A percentile compares a stretch with the other conserved stretches of the same genome.
phyloP scores from a whole-genome alignment of 2,329 filamentous ascomycete genomes.

The Stemphylium vesicarium region DNA sequence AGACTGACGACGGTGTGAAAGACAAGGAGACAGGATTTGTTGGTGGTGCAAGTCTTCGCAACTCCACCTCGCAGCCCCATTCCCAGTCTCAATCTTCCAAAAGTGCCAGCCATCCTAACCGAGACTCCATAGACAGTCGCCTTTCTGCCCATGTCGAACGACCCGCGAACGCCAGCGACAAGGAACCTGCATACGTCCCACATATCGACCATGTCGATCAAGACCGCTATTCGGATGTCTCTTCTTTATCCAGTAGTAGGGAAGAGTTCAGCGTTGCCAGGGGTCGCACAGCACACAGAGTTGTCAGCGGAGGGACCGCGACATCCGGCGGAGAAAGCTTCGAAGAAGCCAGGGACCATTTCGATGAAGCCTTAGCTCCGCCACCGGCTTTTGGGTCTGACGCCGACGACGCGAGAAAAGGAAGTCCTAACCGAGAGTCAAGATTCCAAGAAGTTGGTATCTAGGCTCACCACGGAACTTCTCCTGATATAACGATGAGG shows the following conservation, averaged over 20 bases:
- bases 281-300: conserved; percentile 32
- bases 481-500: too few relatives aligned
- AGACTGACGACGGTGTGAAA: conserved; percentile 17
- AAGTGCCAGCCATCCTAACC: conserved; percentile 3
- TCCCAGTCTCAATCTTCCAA: conserved; percentile 19
- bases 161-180: conserved; percentile 20
- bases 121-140: conserved; percentile 12
- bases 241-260: conserved; percentile 42
- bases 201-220: conserved; percentile 15
- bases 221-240: conserved; percentile 40
- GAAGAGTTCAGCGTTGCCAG: conserved; percentile 13
- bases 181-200: conserved; percentile 22
- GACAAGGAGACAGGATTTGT: conserved; percentile 50
- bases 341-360: conserved; percentile 60
- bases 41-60: conserved; percentile 51
- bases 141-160: conserved; percentile 10
- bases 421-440: conserved; percentile 43
- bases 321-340: conserved; percentile 54
- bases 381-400: conserved; percentile 48
- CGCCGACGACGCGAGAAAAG: conserved; percentile 30
- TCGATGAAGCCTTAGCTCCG: conserved; percentile 55
- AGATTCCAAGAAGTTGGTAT: conserved; percentile 45
- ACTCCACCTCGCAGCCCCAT: conserved; percentile 27
- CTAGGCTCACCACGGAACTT: conserved; percentile 4
- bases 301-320: conserved; percentile 41